phyloP scores from a whole-genome alignment of 805 yeast species.

The Alloascoidea africana region DNA sequence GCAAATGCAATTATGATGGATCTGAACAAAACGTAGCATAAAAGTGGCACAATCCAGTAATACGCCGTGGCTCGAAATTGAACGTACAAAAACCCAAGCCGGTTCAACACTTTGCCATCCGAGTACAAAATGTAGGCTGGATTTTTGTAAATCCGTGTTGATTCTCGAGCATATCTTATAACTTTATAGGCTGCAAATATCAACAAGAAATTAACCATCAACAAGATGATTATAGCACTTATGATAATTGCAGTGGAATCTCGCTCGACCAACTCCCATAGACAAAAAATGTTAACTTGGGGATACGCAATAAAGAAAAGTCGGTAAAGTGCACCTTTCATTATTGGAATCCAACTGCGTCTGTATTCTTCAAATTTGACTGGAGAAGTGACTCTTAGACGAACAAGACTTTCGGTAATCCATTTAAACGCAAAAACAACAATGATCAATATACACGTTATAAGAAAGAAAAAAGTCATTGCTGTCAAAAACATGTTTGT shows the following conservation, averaged over 20 bases:
- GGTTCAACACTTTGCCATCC: conserved; percentile 62
- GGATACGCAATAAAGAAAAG: conserved; percentile 77
- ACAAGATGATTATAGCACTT: conserved; percentile 58
- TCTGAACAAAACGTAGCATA: conserved; percentile 54
- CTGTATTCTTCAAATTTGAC: conserved; percentile 66
- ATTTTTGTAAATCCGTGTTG: conserved; percentile 60
- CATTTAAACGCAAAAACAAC: conserved; percentile 49
- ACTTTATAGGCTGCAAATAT: conserved; percentile 63
- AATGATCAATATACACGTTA: conserved; percentile 41
- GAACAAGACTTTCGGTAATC: conserved; percentile 46
- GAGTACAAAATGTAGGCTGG: conserved; percentile 90
- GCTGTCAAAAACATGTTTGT: conserved; percentile 80
- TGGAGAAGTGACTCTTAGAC: conserved; percentile 40
- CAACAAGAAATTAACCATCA: conserved; percentile 42
- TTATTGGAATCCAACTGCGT: conserved; percentile 65
- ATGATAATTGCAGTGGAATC: conserved; percentile 78
- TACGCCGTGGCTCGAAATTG: conserved; percentile 81
- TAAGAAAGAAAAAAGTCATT: conserved; percentile 64
- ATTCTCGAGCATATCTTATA: conserved; percentile 54
- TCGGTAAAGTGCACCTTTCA: conserved; percentile 82
- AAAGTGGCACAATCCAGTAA: conserved; percentile 60
- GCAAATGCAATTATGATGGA: conserved; percentile 78
- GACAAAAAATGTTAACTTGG: conserved; percentile 61
- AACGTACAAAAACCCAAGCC: conserved; percentile 85
- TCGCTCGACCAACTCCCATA: conserved; percentile 79